Base-by-base conservation (phyloP, 2,329 filamentous ascomycete species). In the Parasarocladium wereldwijsianum region DNA sequence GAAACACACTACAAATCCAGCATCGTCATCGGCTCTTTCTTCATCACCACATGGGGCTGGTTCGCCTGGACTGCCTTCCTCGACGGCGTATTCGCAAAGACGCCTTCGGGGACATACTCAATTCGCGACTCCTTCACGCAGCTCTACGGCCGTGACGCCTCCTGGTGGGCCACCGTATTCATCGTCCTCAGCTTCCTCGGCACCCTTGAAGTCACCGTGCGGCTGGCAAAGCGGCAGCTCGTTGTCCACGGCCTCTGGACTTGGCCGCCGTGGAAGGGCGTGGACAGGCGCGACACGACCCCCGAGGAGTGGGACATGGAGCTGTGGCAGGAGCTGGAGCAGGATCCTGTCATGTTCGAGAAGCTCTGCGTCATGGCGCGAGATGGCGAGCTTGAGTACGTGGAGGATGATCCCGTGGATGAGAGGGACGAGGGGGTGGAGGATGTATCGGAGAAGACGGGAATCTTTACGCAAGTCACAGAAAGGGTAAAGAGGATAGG, bases 1-100 rank as follows among this genome's bases (percentile, higher is more conserved):
- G 82, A 90, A 53, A 78, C 79, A 8, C 77, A 86, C 52, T 75
- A 77, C 58, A 84, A 83, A 44, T 72, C 76, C 1, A 43, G 66
- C 32, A 63, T 83, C 17, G 71, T 80, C 18, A 61, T 66, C 39
- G 50, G 58, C 22, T 60, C 61, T 20, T 71, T 78, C 47, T 48
- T 68, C 39, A 44, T 76, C 40, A 77, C 73, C 4, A 55, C 68
- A 4, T 48, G 52, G 3, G 82, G 80, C 17, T 92, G 83, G 68
- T 71, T 62, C 49, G 51, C 50, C 4, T 93, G 84, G 84, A 75
- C 83, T 43, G 62, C 70, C 29, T 76, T 90, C 44, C 68, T 92
- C 8, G 66, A 73, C 2, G 52, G 52, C 7, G 59, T 68, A 17
- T 90, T 85, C 52, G 50, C 62, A 42, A 42, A 43, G 2, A 45